phyloP scores from a whole-genome alignment of 2,329 filamentous ascomycete genomes.

The Metarhizium album region DNA sequence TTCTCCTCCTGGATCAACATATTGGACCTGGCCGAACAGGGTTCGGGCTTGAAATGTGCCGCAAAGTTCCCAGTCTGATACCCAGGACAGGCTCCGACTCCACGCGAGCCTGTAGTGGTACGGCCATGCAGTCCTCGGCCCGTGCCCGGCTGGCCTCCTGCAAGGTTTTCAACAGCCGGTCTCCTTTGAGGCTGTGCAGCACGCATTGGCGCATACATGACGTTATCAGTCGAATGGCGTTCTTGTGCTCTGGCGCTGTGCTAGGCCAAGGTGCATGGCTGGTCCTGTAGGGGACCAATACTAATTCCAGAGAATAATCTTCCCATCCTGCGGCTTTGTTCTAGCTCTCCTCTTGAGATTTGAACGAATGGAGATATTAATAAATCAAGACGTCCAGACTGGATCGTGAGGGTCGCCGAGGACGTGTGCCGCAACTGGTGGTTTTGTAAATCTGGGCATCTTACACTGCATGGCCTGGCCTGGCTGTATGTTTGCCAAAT shows the following conservation, averaged over 20 bases:
- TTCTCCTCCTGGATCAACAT: not conserved
- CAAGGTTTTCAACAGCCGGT: not conserved
- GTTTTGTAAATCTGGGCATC: not conserved
- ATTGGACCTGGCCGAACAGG: slow-evolving; percentile 1
- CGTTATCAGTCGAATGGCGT: not conserved
- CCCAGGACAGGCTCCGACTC: not conserved
- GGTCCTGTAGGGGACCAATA: not conserved
- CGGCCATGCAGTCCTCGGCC: not conserved
- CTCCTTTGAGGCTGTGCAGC: not conserved
- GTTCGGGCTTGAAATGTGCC: not conserved
- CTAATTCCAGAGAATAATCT: not conserved
- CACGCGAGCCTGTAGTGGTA: not conserved
- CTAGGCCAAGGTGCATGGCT: not conserved
- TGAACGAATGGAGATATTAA: not conserved
- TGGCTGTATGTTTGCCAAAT: not conserved
- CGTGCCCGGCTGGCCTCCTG: no score
- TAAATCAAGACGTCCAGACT: not conserved
- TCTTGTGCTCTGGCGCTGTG: not conserved
- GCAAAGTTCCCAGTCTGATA: not conserved
- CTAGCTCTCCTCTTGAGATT: not conserved
- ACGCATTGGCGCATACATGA: not conserved
- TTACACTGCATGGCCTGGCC: not conserved
- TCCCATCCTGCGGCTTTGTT: not conserved
- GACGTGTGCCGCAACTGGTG: not conserved
- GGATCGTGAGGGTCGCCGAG: not conserved